These are phyloP conservation scores for Sicyos baderoa DNA, from an alignment of 306 rosid species.

Conservation along the genomic window DNA sequence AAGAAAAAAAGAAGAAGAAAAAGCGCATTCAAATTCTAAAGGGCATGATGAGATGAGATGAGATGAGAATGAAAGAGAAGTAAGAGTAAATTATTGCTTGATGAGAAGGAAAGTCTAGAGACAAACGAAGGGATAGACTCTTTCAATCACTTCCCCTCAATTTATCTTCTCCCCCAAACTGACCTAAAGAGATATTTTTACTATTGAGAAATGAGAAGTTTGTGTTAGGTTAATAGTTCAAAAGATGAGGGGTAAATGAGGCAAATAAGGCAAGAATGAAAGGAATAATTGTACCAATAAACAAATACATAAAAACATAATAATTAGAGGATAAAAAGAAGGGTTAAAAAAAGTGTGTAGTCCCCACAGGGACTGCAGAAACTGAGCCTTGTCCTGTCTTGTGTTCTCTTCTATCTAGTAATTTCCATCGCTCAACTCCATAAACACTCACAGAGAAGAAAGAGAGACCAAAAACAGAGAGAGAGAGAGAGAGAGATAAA, in stretches of 20 bases:
- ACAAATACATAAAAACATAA: conserved; percentile 22
- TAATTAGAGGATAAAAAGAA: conserved; percentile 35
- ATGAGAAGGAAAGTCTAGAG: too few relatives aligned
- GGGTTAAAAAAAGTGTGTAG: too few relatives aligned
- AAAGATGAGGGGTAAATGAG: conserved; percentile 5
- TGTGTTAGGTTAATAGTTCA: not conserved
- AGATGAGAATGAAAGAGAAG: too few relatives aligned
- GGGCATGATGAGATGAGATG: too few relatives aligned
- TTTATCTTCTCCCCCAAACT: too few relatives aligned
- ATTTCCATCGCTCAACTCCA: conserved; percentile 9
- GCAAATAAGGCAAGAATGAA: not conserved
- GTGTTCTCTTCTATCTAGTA: conserved; percentile 38
- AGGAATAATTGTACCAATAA: not conserved
- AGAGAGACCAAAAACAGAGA: not conserved
- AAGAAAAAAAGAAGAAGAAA: too few relatives aligned
- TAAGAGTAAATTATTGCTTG: too few relatives aligned
- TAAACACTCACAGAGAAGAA: not conserved
- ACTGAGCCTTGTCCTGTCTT: conserved; percentile 59
- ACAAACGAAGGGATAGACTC: too few relatives aligned
- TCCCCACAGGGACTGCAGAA: conserved; percentile 56
- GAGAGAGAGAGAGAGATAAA: not conserved
- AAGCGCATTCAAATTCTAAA: too few relatives aligned
- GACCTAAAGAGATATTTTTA: too few relatives aligned
- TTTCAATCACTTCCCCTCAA: too few relatives aligned
- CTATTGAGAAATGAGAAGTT: not conserved